Evolutionary conservation across 2,329 filamentous ascomycete species (phyloP), one percentile per base, ranked within the genome.

Genomic region (Magnaporthales sp.): DNA sequence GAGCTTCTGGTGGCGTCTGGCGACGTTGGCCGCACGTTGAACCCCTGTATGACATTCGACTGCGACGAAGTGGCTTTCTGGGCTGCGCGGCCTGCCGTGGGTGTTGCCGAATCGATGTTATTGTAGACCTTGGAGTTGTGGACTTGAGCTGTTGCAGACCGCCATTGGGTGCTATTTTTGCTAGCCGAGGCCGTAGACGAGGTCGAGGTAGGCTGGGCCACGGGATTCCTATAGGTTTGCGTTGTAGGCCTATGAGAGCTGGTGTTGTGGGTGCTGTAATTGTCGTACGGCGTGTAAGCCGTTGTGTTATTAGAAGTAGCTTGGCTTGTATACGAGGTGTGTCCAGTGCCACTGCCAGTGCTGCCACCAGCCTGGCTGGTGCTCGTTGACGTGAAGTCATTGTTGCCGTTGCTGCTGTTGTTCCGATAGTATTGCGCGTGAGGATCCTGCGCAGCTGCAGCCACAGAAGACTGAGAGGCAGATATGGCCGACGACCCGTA

Each of bases 91-190:
- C 69, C 67, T 1, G 74, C 67, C 26, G 72, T 70, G 2, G 74
- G 63, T 15, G 72, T 15, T 5, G 27, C 19, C 9, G 38, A 54
- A 27, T 46, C 68, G 13, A 72, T 68, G 24, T 68, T 72, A 46
- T 72, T 75, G 66, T 80, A 80, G 15, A 68, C 66, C 31, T 67
- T 69, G 2, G 69, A 30, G 64, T 68, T 71, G 15, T 70, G 70
- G 3, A 68, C 67, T 64, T 70, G 76, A 71, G 64, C 67, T 58
- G 65, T 73, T 67, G 68, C 73, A 71, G 66, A 67, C 65, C 61
- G 71, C 72, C 70, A 77, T 38, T 71, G 73, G 27, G 66, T 60
- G 29, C 68, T 68, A 58, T 67, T 72, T 8, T 72, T 66, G 4
- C 74, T 56, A 24, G 46, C 66, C 2, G 74, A 69, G 62, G 68